These are phyloP conservation scores for Kodamaea kaohsiungensis DNA, from an alignment of 805 yeast genomes.

Conservation along the genomic window DNA sequence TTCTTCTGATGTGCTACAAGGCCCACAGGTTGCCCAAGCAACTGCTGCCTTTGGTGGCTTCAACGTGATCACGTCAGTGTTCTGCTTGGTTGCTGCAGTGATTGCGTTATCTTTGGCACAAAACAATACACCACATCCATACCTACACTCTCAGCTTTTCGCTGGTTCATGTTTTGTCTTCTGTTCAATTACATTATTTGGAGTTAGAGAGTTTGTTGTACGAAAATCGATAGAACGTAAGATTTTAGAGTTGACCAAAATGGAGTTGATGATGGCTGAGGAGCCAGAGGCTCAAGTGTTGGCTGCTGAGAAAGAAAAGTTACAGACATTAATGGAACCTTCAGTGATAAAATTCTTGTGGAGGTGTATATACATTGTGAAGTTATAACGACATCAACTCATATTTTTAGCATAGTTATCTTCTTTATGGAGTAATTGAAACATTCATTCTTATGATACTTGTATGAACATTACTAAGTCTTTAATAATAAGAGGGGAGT, in stretches of 20 bases:
- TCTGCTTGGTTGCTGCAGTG: slow-evolving; percentile 51
- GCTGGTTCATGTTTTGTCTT: slow-evolving; percentile 50
- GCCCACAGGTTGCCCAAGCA: slow-evolving; percentile 17
- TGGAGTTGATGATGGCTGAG: background rate
- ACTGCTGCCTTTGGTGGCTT: slow-evolving; percentile 43
- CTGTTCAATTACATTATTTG: slow-evolving; percentile 42
- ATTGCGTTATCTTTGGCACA: slow-evolving; percentile 49
- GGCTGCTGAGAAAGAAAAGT: background rate
- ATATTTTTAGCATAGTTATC: too few relatives aligned
- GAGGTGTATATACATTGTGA: background rate
- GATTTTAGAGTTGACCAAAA: background rate
- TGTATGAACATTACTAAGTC: too few relatives aligned
- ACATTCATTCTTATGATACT: too few relatives aligned
- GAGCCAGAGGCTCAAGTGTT: background rate
- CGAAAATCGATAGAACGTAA: slow-evolving; percentile 19
- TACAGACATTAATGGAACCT: background rate
- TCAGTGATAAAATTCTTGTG: background rate
- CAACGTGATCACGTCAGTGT: slow-evolving; percentile 30
- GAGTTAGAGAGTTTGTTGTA: slow-evolving; percentile 55
- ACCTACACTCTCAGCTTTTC: slow-evolving; percentile 59
- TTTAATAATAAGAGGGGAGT: too few relatives aligned
- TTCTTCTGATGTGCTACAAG: slow-evolving; percentile 7
- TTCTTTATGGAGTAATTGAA: too few relatives aligned
- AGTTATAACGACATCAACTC: background rate
- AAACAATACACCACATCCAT: slow-evolving; percentile 36